Evolutionary conservation across 2,329 filamentous ascomycete genomes (phyloP).

Genomic region (Coleophoma cylindrospora): DNA sequence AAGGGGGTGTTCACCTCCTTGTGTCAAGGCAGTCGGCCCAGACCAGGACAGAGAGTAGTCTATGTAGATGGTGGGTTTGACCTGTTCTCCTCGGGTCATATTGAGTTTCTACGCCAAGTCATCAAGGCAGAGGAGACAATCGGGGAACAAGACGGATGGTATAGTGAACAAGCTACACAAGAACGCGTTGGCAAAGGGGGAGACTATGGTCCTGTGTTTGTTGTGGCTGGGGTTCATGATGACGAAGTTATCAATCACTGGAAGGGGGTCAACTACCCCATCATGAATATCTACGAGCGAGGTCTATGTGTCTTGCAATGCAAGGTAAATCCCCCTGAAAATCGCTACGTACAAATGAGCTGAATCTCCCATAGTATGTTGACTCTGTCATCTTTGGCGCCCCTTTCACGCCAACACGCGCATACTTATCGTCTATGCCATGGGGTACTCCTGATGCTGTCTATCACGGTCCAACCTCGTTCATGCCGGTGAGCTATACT

Average conservation of each 20-base stretch:
- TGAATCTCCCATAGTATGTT: constrained; percentile 58
- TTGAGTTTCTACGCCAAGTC: constrained; percentile 84
- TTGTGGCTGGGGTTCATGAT: constrained; percentile 92
- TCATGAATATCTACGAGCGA: constrained; percentile 98
- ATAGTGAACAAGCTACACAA: constrained; percentile 55
- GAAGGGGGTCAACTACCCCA: constrained; percentile 97
- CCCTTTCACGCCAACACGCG: constrained; percentile 77
- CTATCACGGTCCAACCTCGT: constrained; percentile 94
- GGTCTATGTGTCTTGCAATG: constrained; percentile 94
- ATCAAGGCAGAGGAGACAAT: constrained; percentile 66
- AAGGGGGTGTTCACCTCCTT: constrained; percentile 62
- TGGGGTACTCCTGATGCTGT: constrained; percentile 72
- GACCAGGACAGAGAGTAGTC: constrained; percentile 75
- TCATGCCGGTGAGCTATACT: constrained; percentile 40
- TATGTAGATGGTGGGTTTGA: constrained; percentile 98
- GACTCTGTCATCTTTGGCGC: constrained; percentile 85
- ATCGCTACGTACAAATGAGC: background rate
- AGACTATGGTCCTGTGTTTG: constrained; percentile 77
- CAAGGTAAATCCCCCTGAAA: constrained; percentile 50
- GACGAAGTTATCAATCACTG: constrained; percentile 93
- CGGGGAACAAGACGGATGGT: constrained; percentile 69
- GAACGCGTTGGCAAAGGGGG: constrained; percentile 58
- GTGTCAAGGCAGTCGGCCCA: constrained; percentile 65
- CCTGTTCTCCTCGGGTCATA: constrained; percentile 93
- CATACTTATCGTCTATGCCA: constrained; percentile 72